Base-by-base conservation (phyloP, 306 rosid species). In the Prunus mume region DNA sequence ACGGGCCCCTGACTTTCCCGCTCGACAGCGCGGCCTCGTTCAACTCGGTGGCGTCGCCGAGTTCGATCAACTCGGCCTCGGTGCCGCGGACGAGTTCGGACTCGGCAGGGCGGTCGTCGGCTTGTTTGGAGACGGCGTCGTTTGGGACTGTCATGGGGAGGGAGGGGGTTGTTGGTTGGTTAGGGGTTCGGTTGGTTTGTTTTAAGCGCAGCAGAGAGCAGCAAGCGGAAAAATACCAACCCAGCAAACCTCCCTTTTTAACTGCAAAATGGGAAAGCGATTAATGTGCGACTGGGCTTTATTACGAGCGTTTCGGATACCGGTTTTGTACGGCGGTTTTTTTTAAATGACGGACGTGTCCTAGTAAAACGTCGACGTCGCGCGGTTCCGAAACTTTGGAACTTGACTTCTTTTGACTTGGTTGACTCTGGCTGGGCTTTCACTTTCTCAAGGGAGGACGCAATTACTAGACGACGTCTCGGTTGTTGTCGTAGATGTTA, bases 1-100 rank as follows among this genome's bases (percentile, higher is more conserved):
- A 91, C 2, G 95, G 94, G 12, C 95, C 95, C 83, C 77, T 89
- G 61, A 91, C 95, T 68, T 73, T 86, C 38, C 83, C 88, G 2
- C 76, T 19, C 13, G 55, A 61, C 62, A 2, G 73, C 41, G 0
- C 73, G 41, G 25, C 78, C 6, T 62, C 27, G 17, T 18, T 14
- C 0, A 66, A 72, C 17, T 54, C 82, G 12, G 20, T 18, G 11
- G 43, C 67, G 5, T 41, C 78, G 64, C 32, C 78, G 4, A 6
- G 47, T 15, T 15, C 34, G 28, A 17, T 20, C 41, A 69, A 28
- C 70, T 60, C 85, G 27, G 38, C 52, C 30, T 65, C 80, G 12
- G 30, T 72, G 24, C 67, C 60, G 69, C 56, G 72, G 46, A 18
- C 38, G 11, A 75, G 50, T 27, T 45, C 75, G 9, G 54, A 41